These are phyloP conservation scores for Funneliformis caledonium DNA, from an alignment of 371 early-diverging fungal genomes.

Conservation along the genomic window DNA sequence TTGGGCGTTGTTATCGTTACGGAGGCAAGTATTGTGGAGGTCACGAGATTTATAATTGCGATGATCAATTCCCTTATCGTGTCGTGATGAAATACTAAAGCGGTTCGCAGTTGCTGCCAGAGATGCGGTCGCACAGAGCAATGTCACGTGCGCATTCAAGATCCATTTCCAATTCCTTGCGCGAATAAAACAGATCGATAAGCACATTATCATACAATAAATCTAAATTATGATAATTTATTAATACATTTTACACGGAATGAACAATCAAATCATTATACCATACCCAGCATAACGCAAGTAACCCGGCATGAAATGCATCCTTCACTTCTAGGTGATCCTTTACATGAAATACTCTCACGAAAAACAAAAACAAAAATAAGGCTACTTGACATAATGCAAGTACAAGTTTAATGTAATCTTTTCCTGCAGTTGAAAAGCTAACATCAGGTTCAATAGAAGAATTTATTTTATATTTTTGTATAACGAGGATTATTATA, in stretches of 20 bases:
- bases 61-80: neutral
- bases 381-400: neutral
- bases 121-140: neutral
- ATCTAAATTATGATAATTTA: neutral
- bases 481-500: too few species aligned
- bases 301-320: neutral
- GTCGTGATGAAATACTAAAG: neutral
- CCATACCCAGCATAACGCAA: neutral
- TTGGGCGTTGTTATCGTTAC: neutral
- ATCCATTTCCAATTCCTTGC: neutral
- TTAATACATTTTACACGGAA: neutral
- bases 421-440: neutral
- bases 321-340: neutral
- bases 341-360: neutral
- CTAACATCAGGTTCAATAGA: neutral
- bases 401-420: neutral
- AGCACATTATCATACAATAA: neutral
- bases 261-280: neutral
- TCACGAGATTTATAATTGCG: neutral
- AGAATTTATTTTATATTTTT: neutral
- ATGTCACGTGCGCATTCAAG: neutral
- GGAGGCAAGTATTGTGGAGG: neutral
- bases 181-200: neutral
- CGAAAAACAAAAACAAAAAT: neutral
- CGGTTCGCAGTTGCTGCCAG: neutral